phyloP scores from a whole-genome alignment of 148 eudicot genomes.

The Camellia sinensis region DNA sequence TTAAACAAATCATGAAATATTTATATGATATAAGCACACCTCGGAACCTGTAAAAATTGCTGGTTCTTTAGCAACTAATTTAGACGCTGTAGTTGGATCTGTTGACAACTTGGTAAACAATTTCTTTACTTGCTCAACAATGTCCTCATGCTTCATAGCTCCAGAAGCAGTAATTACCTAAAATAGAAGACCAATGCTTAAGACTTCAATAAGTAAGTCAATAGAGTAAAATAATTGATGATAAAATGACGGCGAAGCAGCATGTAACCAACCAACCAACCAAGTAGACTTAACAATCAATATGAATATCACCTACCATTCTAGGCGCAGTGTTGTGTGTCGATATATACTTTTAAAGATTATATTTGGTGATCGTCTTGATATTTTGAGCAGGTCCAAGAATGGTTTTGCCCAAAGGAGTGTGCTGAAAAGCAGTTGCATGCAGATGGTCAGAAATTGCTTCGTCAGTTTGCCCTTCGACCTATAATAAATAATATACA shows the following conservation, averaged over 20 bases:
- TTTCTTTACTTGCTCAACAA: slow-evolving; percentile 68
- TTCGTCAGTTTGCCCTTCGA: slow-evolving; percentile 85
- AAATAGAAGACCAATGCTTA: slow-evolving; percentile 1
- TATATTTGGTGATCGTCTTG: slow-evolving; percentile 57
- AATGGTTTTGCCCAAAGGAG: slow-evolving; percentile 88
- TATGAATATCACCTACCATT: slow-evolving; percentile 46
- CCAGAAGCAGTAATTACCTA: slow-evolving; percentile 93
- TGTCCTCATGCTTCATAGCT: slow-evolving; percentile 81
- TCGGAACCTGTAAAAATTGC: slow-evolving; percentile 91
- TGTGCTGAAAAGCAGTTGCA: slow-evolving; percentile 87
- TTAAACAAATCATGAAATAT: slow-evolving; percentile 13
- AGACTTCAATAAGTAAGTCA: neutral
- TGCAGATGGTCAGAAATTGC: slow-evolving; percentile 90
- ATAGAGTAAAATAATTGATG: neutral
- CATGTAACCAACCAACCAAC: neutral
- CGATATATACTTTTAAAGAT: slow-evolving; percentile 68
- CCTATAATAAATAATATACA: slow-evolving; percentile 35
- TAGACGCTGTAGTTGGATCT: slow-evolving; percentile 64
- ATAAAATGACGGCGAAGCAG: neutral
- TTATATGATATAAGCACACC: slow-evolving; percentile 38
- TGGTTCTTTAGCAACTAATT: slow-evolving; percentile 73
- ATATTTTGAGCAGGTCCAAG: slow-evolving; percentile 90
- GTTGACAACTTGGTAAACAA: slow-evolving; percentile 67
- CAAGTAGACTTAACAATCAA: neutral
- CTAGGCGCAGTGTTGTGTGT: slow-evolving; percentile 89